phyloP scores from a whole-genome alignment of 2,329 filamentous ascomycete genomes.

The Seiridium cupressi region DNA sequence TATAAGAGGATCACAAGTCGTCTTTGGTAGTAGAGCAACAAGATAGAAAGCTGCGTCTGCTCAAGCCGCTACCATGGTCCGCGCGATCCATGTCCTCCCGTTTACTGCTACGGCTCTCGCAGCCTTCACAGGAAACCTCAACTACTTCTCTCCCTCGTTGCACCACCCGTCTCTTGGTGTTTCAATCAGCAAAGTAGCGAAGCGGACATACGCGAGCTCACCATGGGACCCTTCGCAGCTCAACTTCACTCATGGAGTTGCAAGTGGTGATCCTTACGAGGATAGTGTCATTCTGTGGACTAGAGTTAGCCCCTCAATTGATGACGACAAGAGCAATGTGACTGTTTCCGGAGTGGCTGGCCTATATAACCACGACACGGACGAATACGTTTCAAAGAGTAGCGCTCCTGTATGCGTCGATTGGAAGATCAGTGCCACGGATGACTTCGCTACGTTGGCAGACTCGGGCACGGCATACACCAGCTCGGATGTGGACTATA shows the following conservation, averaged over 20 bases:
- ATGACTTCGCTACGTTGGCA: slow-evolving; percentile 39
- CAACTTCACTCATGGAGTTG: slow-evolving; percentile 60
- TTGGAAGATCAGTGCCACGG: slow-evolving; percentile 57
- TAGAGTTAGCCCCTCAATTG: slow-evolving; percentile 36
- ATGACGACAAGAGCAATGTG: slow-evolving; percentile 43
- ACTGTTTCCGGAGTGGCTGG: slow-evolving; percentile 37
- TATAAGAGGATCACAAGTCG: not conserved
- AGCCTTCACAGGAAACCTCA: slow-evolving; percentile 44
- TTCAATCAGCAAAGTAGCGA: slow-evolving; percentile 55
- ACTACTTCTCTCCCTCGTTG: slow-evolving; percentile 60
- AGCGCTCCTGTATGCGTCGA: slow-evolving; percentile 65
- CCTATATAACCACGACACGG: slow-evolving; percentile 42
- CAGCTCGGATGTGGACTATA: slow-evolving; percentile 72
- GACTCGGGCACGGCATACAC: slow-evolving; percentile 63
- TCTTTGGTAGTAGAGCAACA: not conserved
- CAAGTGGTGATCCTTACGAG: slow-evolving; percentile 45
- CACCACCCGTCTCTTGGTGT: slow-evolving; percentile 59
- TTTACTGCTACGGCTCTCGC: slow-evolving; percentile 17
- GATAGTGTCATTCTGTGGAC: slow-evolving; percentile 54
- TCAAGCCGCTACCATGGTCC: slow-evolving; percentile 14
- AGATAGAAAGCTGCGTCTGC: not conserved
- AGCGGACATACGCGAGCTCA: slow-evolving; percentile 45
- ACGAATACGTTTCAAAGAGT: slow-evolving; percentile 43
- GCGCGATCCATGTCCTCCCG: slow-evolving; percentile 10
- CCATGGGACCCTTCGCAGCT: slow-evolving; percentile 43